Conservation (phyloP, 441 rosid species). For the Hura crepitans region DNA sequence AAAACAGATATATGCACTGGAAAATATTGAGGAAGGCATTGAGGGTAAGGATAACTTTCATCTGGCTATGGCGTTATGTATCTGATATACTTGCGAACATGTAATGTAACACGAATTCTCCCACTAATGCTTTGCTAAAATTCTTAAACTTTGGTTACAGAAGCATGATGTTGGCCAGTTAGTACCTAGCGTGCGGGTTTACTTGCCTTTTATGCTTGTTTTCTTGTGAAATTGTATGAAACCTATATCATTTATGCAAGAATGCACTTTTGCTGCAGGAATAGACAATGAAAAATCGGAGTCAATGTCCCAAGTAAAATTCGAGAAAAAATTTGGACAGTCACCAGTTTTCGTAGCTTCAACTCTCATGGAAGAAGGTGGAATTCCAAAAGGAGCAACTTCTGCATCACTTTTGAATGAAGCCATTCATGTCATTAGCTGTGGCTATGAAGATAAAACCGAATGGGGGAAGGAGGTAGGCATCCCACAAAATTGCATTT, state of each 20-base stretch:
- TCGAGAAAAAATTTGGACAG: slow-evolving; percentile 94
- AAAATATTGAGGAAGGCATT: slow-evolving; percentile 73
- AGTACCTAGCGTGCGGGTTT: not conserved
- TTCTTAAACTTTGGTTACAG: not conserved
- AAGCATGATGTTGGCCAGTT: not conserved
- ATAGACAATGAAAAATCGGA: slow-evolving; percentile 56
- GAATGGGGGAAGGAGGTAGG: slow-evolving; percentile 98
- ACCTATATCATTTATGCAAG: not conserved
- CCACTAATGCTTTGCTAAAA: not conserved
- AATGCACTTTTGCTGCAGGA: slow-evolving; percentile 34
- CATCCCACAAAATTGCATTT: not conserved
- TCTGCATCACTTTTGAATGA: slow-evolving; percentile 84
- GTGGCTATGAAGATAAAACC: slow-evolving; percentile 93
- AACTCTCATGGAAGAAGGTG: slow-evolving; percentile 76
- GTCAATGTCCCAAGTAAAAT: slow-evolving; percentile 50
- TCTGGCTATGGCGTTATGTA: not conserved
- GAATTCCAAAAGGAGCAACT: slow-evolving; percentile 69
- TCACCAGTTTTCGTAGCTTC: slow-evolving; percentile 84
- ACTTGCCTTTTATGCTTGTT: not conserved
- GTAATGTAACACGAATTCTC: not conserved
- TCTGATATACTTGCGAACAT: not conserved
- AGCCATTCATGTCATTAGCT: slow-evolving; percentile 96
- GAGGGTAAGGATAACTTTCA: slow-evolving; percentile 46
- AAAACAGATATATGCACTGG: slow-evolving; percentile 73
- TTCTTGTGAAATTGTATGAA: not conserved